These are phyloP conservation scores for Fusarium brachygibbosum DNA, from an alignment of 2,329 filamentous ascomycete species.

Conservation along the genomic window DNA sequence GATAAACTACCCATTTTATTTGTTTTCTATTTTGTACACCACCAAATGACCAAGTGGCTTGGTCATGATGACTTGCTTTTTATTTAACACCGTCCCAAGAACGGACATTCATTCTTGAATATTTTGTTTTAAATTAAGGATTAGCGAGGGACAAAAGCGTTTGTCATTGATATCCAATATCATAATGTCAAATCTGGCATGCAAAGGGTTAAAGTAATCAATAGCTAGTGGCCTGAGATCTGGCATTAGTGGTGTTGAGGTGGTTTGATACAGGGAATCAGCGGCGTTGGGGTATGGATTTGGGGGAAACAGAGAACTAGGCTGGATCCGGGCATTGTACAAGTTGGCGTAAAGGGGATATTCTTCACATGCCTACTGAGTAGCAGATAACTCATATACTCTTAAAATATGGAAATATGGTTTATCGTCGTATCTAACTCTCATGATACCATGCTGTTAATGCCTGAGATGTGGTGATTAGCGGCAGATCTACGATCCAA, in stretches of 20 bases:
- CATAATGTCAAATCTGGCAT: not conserved
- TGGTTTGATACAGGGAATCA: constrained; percentile 39
- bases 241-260: constrained; percentile 38
- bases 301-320: constrained; percentile 18
- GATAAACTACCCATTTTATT: constrained; percentile 21
- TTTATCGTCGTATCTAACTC: not conserved
- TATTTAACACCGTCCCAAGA: not conserved
- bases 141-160: not conserved
- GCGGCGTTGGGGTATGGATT: constrained; percentile 32
- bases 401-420: not conserved
- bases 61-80: constrained; percentile 11
- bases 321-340: constrained; percentile 32
- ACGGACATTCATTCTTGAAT: constrained; percentile 2
- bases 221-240: constrained; percentile 32
- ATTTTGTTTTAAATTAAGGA: constrained; percentile 6
- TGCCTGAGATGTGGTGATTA: constrained; percentile 27
- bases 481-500: constrained; percentile 40
- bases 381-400: constrained; percentile 1
- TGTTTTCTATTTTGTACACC: not conserved
- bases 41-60: constrained; percentile 22
- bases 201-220: constrained; percentile 7
- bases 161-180: not conserved
- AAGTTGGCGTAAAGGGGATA: constrained; percentile 9
- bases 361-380: not conserved
- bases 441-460: not conserved